These are phyloP conservation scores for Terana coerulea DNA, from an alignment of 768 basidiomycete genomes.

Conservation along the genomic window DNA sequence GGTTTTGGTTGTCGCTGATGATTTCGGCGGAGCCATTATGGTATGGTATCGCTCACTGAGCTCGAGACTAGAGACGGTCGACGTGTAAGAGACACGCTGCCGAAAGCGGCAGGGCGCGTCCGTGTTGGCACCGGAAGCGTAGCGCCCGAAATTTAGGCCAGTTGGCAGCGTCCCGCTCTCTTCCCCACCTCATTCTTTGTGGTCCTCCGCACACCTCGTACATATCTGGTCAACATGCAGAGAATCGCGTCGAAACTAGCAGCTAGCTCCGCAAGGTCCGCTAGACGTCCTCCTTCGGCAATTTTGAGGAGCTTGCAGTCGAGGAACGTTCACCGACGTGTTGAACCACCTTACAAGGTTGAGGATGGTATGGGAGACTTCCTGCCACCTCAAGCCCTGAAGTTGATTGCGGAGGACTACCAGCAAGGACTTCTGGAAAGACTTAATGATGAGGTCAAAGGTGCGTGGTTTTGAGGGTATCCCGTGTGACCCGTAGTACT, in stretches of 20 bases:
- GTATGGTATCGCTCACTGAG: not conserved
- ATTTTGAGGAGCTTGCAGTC: conserved; percentile 6
- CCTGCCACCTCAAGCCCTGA: conserved; percentile 68
- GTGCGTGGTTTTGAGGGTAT: conserved; percentile 35
- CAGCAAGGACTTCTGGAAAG: conserved; percentile 80
- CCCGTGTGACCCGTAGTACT: not conserved
- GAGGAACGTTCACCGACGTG: conserved; percentile 47
- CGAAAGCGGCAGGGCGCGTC: conserved; percentile 6
- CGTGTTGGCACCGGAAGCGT: conserved; percentile 7
- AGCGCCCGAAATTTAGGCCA: conserved; percentile 13
- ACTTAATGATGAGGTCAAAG: conserved; percentile 69
- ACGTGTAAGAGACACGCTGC: not conserved
- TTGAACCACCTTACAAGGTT: conserved; percentile 57
- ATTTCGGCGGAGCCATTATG: conserved; percentile 37
- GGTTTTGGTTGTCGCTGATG: conserved; percentile 20
- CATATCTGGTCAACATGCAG: not conserved
- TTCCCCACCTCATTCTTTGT: not conserved
- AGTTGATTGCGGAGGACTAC: conserved; percentile 74
- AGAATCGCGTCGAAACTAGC: conserved; percentile 4
- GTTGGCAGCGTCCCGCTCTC: conserved; percentile 8
- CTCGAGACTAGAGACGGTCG: not conserved
- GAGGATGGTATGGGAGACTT: conserved; percentile 77
- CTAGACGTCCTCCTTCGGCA: not conserved
- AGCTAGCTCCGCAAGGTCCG: not conserved
- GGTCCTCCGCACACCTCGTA: not conserved